phyloP scores from a whole-genome alignment of 148 eudicot genomes.

The Amaranthus cruentus region DNA sequence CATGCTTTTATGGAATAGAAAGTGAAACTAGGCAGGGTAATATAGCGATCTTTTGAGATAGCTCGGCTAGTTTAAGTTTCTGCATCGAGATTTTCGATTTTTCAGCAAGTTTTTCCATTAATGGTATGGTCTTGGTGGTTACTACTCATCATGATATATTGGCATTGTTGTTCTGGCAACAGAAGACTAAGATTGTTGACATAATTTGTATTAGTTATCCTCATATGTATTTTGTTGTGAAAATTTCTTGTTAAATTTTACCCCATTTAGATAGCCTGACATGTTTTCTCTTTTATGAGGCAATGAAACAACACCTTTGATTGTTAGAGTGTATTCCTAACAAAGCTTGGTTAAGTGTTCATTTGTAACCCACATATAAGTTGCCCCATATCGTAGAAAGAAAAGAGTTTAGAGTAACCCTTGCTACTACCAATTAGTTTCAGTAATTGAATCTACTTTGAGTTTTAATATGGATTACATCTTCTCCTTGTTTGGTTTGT shows the following conservation, averaged over 20 bases:
- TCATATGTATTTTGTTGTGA: not conserved
- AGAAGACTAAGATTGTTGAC: not conserved
- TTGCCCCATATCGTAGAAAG: no score
- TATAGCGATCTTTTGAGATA: constrained; percentile 13
- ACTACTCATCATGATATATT: not conserved
- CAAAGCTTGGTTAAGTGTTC: no score
- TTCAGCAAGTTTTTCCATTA: no score
- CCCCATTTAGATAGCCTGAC: no score
- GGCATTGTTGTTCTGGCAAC: no score
- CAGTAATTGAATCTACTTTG: no score
- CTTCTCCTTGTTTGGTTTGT: no score
- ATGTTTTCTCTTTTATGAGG: not conserved
- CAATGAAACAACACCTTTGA: not conserved
- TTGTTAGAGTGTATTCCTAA: no score
- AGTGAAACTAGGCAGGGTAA: constrained; percentile 9
- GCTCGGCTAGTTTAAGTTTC: constrained; percentile 2
- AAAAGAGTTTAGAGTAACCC: no score
- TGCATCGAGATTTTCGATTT: not conserved
- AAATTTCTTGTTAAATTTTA: not conserved
- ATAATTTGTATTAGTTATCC: not conserved
- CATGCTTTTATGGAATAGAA: not conserved
- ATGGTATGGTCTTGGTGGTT: not conserved
- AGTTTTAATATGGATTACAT: no score
- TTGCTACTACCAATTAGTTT: no score
- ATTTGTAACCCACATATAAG: no score